Evolutionary conservation across 129 eudicot species (phyloP).

Genomic region (Escallonia herrerae): DNA sequence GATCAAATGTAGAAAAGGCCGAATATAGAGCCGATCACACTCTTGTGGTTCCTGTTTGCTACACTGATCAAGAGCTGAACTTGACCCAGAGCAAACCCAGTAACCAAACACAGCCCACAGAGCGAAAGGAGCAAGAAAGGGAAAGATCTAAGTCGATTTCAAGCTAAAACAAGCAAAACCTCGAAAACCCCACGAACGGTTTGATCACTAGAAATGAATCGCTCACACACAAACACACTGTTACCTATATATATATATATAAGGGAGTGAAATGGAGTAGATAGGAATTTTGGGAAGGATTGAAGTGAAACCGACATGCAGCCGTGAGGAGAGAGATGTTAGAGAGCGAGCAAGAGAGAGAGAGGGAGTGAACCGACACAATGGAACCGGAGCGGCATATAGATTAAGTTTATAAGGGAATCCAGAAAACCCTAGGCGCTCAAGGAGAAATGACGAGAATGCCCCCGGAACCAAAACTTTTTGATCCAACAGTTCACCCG

Average conservation of each 20-base stretch:
- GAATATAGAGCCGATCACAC: too few relatives aligned
- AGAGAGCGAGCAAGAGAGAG: too few relatives aligned
- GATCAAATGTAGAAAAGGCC: background rate
- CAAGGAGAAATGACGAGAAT: conserved; percentile 36
- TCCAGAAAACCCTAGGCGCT: conserved; percentile 62
- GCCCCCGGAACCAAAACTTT: conserved; percentile 24
- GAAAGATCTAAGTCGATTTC: background rate
- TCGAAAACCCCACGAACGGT: background rate
- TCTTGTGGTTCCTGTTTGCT: too few relatives aligned
- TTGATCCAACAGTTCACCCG: conserved; percentile 30
- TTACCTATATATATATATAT: too few relatives aligned
- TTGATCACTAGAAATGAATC: background rate
- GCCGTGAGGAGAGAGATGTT: conserved; percentile 14
- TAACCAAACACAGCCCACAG: background rate
- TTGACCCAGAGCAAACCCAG: background rate
- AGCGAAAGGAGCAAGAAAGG: background rate
- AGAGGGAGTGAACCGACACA: background rate
- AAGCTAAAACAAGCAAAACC: background rate
- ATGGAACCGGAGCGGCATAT: conserved; percentile 26
- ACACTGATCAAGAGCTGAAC: too few relatives aligned
- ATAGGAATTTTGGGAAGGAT: background rate
- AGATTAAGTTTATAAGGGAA: conserved; percentile 33
- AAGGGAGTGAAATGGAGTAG: too few relatives aligned
- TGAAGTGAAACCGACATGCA: conserved; percentile 12
- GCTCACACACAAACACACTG: background rate